Evolutionary conservation across 2,329 filamentous ascomycete species (phyloP), one percentile per base, ranked within the genome.

Genomic region (Delphinella strobiligena): DNA sequence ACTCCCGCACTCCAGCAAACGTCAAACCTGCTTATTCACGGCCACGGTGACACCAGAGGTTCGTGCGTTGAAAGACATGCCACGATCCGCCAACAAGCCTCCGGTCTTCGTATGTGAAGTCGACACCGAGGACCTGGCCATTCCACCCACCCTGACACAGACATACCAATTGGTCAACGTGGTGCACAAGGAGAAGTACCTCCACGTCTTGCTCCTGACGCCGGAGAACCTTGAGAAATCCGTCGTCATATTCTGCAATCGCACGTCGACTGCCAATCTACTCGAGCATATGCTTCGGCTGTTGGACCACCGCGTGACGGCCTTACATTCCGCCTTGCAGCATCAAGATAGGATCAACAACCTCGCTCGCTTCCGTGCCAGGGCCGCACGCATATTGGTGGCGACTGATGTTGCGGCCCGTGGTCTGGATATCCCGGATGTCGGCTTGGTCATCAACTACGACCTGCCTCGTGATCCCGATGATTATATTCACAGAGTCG

Each of bases 401-500:
- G 89, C 91, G 1, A 98, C 91, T 0, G 91, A 98, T 57, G 88
- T 98, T 11, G 91, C 91, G 1, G 84, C 87, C 15, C 76, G 91
- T 59, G 91, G 91, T 70, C 74, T 98, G 3, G 91, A 98, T 64
- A 95, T 98, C 45, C 89, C 89, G 1, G 83, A 87, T 49, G 89
- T 96, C 5, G 80, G 75, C 40, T 63, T 96, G 12, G 91, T 98
- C 2, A 67, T 98, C 55, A 96, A 98, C 62, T 98, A 88, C 61
- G 91, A 98, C 56, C 77, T 98, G 1, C 91, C 91, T 0, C 78
- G 89, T n/a, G 86, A 95, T 55, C 86, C 89, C 3, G 88, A 95
- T 58, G 89, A 95, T 61, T 98, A 98, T 60, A 91, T 98, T 49
- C 91, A 98, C 65, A 78, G 91, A 10, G 89, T 95, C 37, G 91